These are phyloP conservation scores for Didymellaceae sp. DNA, from an alignment of 2,329 filamentous ascomycete genomes.

Conservation along the genomic window DNA sequence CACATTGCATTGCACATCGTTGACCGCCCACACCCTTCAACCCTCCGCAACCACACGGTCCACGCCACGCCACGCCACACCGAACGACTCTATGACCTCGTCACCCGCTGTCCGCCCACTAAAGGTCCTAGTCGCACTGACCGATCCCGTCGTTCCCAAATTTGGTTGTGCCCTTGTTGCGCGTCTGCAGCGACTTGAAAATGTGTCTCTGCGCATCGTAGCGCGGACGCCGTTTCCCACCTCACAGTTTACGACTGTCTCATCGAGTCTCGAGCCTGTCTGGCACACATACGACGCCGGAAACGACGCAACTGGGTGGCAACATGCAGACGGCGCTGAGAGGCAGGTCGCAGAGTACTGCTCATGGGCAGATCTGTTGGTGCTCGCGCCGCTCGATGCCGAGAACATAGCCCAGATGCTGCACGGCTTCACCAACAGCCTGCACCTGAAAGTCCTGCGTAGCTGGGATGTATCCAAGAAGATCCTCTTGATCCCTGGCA, in stretches of 20 bases:
- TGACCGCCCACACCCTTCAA: constrained; percentile 9
- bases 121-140: constrained; percentile 68
- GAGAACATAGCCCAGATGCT: constrained; percentile 88
- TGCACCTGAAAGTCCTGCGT: constrained; percentile 79
- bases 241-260: constrained; percentile 28
- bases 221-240: constrained; percentile 37
- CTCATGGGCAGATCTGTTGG: constrained; percentile 85
- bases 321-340: constrained; percentile 43
- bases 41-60: too few species aligned
- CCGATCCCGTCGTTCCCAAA: constrained; percentile 69
- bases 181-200: constrained; percentile 71
- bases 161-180: constrained; percentile 71
- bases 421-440: constrained; percentile 78
- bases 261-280: constrained; percentile 36
- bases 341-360: constrained; percentile 72
- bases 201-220: constrained; percentile 57
- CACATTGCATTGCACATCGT: background rate
- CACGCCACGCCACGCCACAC: constrained; percentile 8
- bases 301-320: constrained; percentile 27
- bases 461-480: constrained; percentile 89
- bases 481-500: constrained; percentile 83
- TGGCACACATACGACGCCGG: constrained; percentile 41
- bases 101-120: constrained; percentile 34
- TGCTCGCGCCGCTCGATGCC: constrained; percentile 84
- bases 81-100: constrained; percentile 29